Conservation (phyloP, 2,329 filamentous ascomycete genomes). For the Fusarium sp. region DNA sequence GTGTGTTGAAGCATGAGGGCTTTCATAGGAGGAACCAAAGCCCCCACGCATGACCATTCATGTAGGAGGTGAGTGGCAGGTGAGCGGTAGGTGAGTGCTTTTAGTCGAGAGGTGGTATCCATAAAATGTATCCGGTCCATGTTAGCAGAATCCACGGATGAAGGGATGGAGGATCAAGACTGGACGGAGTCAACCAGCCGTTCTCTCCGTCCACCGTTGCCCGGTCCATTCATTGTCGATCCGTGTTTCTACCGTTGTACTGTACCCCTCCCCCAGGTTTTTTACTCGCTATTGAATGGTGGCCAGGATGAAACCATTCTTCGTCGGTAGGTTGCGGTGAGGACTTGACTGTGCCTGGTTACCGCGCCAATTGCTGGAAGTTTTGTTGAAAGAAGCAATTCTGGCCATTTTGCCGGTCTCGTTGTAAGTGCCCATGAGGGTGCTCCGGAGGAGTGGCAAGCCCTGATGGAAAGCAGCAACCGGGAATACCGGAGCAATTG, state of each 20-base stretch:
- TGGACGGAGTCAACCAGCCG: slow-evolving; percentile 21
- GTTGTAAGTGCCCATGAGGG: slow-evolving; percentile 4
- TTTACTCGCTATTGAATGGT: background rate
- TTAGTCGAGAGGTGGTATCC: background rate
- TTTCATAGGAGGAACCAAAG: background rate
- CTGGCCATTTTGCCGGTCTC: background rate
- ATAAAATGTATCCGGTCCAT: background rate
- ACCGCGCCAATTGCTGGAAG: background rate
- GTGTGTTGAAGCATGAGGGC: background rate
- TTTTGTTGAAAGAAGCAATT: background rate
- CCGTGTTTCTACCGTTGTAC: background rate
- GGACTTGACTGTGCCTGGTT: background rate
- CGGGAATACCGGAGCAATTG: background rate
- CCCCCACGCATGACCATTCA: background rate
- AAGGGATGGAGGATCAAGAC: slow-evolving; percentile 24
- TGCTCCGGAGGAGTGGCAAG: background rate
- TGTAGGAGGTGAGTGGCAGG: background rate
- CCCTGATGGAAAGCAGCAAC: background rate
- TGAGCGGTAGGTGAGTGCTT: background rate
- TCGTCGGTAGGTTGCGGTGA: background rate
- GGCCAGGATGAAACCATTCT: background rate
- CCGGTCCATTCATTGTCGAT: background rate
- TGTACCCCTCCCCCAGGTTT: slow-evolving; percentile 15
- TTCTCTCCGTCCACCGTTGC: background rate
- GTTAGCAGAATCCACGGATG: slow-evolving; percentile 12